Conservation (phyloP, 192 early-diverging fungal species). For the Endogone sp. region DNA sequence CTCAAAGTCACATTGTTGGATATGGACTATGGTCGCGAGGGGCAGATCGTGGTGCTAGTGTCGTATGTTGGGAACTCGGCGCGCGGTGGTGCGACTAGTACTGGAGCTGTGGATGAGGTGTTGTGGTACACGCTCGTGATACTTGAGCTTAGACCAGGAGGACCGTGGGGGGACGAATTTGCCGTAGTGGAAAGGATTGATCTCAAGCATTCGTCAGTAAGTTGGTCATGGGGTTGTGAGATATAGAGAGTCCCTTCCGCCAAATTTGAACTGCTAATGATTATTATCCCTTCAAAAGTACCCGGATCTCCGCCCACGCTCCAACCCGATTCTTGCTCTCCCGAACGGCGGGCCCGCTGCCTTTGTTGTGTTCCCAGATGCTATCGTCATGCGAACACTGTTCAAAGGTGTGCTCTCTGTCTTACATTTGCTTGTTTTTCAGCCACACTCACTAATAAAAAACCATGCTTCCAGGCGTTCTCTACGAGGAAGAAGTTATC, state of each 20-base stretch:
- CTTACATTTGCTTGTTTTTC: background rate
- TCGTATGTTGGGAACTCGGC: background rate
- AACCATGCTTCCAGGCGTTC: background rate
- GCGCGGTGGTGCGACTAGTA: too few species aligned
- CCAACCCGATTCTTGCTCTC: slow-evolving; percentile 4
- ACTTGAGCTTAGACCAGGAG: background rate
- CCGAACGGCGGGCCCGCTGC: slow-evolving; percentile 17
- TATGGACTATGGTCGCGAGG: background rate
- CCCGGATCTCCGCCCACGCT: background rate
- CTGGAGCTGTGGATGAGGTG: background rate
- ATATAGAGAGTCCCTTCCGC: too few species aligned
- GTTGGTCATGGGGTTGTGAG: background rate
- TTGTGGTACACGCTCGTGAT: background rate
- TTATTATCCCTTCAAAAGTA: too few species aligned
- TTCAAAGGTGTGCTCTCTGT: slow-evolving; percentile 5
- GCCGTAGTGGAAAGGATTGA: background rate
- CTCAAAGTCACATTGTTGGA: background rate
- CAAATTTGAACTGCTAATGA: too few species aligned
- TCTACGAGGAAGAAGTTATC: slow-evolving; percentile 6
- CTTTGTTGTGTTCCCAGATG: slow-evolving; percentile 17
- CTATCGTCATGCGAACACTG: slow-evolving; percentile 9
- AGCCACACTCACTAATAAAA: background rate
- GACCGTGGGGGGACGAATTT: background rate
- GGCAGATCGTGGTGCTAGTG: background rate
- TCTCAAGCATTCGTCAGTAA: background rate